Base-by-base conservation (phyloP, 1,139 yeast species). In the Suhomyces coccinellae region DNA sequence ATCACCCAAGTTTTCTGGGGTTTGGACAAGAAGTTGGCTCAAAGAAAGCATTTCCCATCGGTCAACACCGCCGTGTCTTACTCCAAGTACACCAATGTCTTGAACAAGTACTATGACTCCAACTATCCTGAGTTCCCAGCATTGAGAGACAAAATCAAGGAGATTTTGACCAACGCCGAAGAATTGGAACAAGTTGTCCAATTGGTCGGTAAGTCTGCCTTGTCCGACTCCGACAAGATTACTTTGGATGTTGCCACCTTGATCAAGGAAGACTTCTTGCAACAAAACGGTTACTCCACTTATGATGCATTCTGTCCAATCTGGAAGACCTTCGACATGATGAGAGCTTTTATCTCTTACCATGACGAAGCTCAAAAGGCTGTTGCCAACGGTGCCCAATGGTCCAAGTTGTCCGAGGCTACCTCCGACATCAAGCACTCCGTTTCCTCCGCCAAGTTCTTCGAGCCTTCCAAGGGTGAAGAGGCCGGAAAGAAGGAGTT, bases 1-100 rank as follows among this genome's bases (percentile, higher is more conserved):
- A 93, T 93, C 61, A 95, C 99, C 31, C 99, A 93, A 77, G 99
- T 95, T 50, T 93, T 95, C 78, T 93, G 99, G 99, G 99, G 99
- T 72, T 80, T 93, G 71, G 99, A 93, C 73, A 93, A 93, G 76
- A 93, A 93, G 71, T 82, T 93, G 64, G 99, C 99, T 22, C 99
- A 93, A 80, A 90, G 99, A 80, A 93, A 93, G 76, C 99, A 93
- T 78, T 93, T 93, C 89, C 99, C 99, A 60, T 91, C 98, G 38
- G 88, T 93, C 67, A 93, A 93, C 73, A 93, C 99, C 22, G 79
- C 96, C 14, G 91, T 88, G 34, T 93, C 99, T 17, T 93, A 95
- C 73, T 93, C 99, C 57, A 93, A 93, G 76, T 93, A 93, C 74
- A 90, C 96, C 49, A 86, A 77, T 62, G 87, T 89, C 40, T 81